Percentiles rank a stretch among this genome's conserved stretches.
Evolutionary conservation across 345 rosid species (phyloP).

Genomic region (Raphanus sativus): DNA sequence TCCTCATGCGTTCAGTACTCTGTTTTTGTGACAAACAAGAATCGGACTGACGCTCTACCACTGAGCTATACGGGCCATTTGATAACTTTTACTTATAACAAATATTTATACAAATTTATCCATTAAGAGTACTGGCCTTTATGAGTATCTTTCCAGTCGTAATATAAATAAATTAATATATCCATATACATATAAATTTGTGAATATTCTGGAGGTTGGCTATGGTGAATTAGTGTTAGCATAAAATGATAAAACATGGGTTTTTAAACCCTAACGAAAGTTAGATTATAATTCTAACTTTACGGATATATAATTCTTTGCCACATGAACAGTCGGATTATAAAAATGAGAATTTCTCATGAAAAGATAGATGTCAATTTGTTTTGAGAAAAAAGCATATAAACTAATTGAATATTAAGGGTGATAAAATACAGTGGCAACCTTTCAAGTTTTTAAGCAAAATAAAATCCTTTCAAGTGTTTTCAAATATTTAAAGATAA

Average conservation of each 20-base stretch:
- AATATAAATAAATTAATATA: no score
- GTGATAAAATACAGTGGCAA: background rate
- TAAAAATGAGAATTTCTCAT: background rate
- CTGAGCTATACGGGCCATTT: conserved; percentile 58
- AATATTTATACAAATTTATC: no score
- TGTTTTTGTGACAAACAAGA: background rate
- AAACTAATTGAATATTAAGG: background rate
- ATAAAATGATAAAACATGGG: no score
- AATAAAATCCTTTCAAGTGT: background rate
- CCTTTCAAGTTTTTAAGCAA: background rate
- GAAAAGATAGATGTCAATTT: background rate
- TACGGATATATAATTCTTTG: background rate
- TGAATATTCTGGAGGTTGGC: background rate
- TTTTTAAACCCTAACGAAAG: background rate
- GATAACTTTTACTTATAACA: no score
- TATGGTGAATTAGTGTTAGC: background rate
- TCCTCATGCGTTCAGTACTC: background rate
- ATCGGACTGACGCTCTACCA: conserved; percentile 84
- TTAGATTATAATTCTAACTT: background rate
- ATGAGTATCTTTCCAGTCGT: background rate
- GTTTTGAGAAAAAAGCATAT: background rate
- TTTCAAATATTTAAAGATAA: background rate
- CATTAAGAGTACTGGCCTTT: background rate
- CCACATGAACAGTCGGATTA: background rate
- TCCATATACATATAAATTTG: background rate